phyloP scores from a whole-genome alignment of 1,284 basidiomycete genomes.

The Cerrena zonata region DNA sequence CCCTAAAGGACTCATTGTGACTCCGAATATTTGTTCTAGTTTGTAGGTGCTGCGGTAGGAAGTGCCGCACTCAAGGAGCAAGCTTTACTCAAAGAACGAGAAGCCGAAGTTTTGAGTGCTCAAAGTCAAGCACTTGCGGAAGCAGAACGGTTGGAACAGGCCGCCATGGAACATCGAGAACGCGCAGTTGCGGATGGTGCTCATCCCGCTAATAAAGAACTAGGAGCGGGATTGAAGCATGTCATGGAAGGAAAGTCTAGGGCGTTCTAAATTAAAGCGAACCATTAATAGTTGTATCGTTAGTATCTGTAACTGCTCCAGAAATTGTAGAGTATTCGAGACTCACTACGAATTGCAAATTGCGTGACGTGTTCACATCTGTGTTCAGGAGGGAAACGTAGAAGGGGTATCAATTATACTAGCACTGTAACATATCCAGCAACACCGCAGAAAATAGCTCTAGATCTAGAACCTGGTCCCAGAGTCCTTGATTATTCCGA shows the following conservation, averaged over 20 bases:
- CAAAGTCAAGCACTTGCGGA: constrained; percentile 16
- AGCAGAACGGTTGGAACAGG: constrained; percentile 16
- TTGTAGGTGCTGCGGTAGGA: constrained; percentile 1
- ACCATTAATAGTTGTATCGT: too few species aligned
- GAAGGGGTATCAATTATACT: background rate
- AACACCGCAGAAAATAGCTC: background rate
- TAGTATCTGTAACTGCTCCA: too few species aligned
- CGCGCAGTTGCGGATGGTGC: constrained; percentile 17
- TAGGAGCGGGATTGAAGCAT: constrained; percentile 6
- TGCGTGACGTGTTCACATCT: background rate
- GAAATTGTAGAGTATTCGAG: too few species aligned
- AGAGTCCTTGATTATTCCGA: constrained; percentile 41
- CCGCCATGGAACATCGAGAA: constrained; percentile 16
- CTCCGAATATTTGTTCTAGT: background rate
- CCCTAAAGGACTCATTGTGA: background rate
- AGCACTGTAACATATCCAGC: background rate
- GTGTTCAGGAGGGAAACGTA: too few species aligned
- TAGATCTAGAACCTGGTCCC: background rate
- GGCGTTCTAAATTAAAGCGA: too few species aligned
- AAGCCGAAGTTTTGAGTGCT: constrained; percentile 11
- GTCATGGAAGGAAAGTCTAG: too few species aligned
- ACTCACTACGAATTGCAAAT: background rate
- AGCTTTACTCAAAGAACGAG: constrained; percentile 9
- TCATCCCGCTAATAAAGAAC: constrained; percentile 13
- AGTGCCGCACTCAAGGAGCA: constrained; percentile 14